phyloP scores from a whole-genome alignment of 2,329 filamentous ascomycete species.

The Fusarium goolgardi region DNA sequence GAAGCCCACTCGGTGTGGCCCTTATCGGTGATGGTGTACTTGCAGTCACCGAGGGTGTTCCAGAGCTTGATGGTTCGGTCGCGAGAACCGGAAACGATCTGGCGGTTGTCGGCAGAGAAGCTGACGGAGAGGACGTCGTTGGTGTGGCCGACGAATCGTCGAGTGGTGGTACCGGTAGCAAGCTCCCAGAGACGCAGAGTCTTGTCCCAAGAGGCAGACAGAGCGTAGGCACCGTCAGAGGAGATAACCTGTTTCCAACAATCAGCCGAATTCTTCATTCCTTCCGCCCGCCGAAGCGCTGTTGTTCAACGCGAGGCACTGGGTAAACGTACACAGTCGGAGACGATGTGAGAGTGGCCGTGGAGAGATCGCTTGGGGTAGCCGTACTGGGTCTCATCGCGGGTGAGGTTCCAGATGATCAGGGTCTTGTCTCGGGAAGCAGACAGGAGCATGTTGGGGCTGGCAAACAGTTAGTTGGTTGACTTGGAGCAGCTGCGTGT shows the following conservation, averaged over 20 bases:
- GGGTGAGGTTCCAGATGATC: constrained; percentile 99
- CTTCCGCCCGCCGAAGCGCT: constrained; percentile 19
- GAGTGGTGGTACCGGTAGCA: constrained; percentile 94
- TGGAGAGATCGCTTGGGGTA: constrained; percentile 99
- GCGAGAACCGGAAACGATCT: constrained; percentile 98
- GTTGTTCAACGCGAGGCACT: constrained; percentile 26
- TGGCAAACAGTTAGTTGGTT: constrained; percentile 47
- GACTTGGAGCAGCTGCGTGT: constrained; percentile 13
- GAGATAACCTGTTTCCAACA: constrained; percentile 83
- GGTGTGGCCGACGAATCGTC: constrained; percentile 98
- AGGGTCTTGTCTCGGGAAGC: constrained; percentile 97
- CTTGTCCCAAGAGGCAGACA: constrained; percentile 99
- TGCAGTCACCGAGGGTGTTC: constrained; percentile 99
- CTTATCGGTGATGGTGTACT: constrained; percentile 99
- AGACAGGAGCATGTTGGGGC: constrained; percentile 99
- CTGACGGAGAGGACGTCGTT: constrained; percentile 99
- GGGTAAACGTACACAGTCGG: constrained; percentile 89
- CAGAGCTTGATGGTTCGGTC: constrained; percentile 99
- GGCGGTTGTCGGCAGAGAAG: constrained; percentile 99
- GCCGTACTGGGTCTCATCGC: constrained; percentile 97
- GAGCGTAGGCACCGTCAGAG: constrained; percentile 98
- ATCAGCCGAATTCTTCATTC: constrained; percentile 42
- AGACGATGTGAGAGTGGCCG: constrained; percentile 99
- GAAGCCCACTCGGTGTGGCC: constrained; percentile 99
- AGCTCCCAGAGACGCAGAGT: constrained; percentile 99